A percentile compares a stretch with the other conserved stretches of the same genome.
Evolutionary conservation across 176 grass and related monocot genomes (phyloP).

Genomic region (Ensete ventricosum): DNA sequence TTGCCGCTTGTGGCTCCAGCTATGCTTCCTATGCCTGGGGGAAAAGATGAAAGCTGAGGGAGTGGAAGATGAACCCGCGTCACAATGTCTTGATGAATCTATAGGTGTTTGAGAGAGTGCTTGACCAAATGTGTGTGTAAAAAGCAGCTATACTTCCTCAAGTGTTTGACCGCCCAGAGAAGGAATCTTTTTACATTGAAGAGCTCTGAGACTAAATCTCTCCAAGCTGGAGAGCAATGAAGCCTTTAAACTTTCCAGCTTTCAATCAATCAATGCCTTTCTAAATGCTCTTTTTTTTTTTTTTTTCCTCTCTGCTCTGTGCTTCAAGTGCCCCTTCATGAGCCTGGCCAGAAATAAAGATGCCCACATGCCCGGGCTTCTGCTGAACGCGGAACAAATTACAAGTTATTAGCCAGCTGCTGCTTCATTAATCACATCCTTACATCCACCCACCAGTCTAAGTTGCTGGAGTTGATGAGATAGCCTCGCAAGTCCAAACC

Average conservation of each 20-base stretch:
- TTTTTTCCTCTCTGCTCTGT: background rate
- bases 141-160: no score
- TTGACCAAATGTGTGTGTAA: no score
- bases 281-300: no score
- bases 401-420: background rate
- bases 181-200: background rate
- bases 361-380: background rate
- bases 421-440: background rate
- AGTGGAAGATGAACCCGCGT: background rate
- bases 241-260: background rate
- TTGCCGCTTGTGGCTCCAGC: background rate
- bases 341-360: background rate
- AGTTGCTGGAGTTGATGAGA: background rate
- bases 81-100: background rate
- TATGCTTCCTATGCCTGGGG: background rate
- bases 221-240: slow-evolving; percentile 4
- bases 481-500: background rate
- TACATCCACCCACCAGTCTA: background rate
- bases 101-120: background rate
- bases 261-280: slow-evolving; percentile 3
- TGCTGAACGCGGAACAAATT: background rate
- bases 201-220: background rate
- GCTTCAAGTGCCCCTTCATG: background rate
- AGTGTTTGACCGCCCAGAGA: background rate
- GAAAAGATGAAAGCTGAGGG: background rate